Evolutionary conservation across 148 eudicot genomes (phyloP), one percentile per base, ranked within the genome.

Genomic region (Persicaria maculosa): DNA sequence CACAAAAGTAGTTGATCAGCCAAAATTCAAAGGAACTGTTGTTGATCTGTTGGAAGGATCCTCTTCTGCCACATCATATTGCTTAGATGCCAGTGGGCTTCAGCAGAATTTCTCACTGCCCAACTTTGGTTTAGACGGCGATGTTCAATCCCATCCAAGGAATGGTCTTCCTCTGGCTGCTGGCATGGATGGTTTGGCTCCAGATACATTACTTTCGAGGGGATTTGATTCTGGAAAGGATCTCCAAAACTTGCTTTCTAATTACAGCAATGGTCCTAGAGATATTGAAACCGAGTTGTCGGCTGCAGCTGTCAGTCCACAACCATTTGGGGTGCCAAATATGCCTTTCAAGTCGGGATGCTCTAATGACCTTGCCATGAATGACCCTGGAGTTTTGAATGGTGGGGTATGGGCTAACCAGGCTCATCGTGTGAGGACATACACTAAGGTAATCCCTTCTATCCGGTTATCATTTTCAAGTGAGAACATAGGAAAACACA

Each of bases 171-270:
- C 96, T 72, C 78, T 85, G 72, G 75, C 85, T 10, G 75, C 87
- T 44, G 76, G 79, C 50, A 79, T 90, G 47, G 93, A 88, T 80
- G 80, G 81, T 76, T 81, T 95, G 82, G 75, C 88, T 6, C 97
- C 98, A 52, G 98, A 95, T 87, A 90, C 98, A 47, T 82, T 95
- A 84, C 75, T 95, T 77, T 92, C 98, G 2, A 87, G 93, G 80
- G 98, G 87, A 76, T 94, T 87, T 82, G 98, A 90, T 80, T 84
- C 98, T 50, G 96, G 93, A 52, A 93, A 93, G 74, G 97, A 90
- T 74, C 83, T 90, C 48, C 96, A 88, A 67, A 89, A 92, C 75
- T 72, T 94, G 81, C 81, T 94, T 71, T 85, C 95, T 47, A 83
- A 83, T 79, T 94, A 87, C 74, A 85, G 85, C 77, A 83, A 87